Evolutionary conservation across 1,139 yeast genomes (phyloP), one percentile per base, ranked within the genome.

Genomic region (Chernovozyma sophiae-reginae): DNA sequence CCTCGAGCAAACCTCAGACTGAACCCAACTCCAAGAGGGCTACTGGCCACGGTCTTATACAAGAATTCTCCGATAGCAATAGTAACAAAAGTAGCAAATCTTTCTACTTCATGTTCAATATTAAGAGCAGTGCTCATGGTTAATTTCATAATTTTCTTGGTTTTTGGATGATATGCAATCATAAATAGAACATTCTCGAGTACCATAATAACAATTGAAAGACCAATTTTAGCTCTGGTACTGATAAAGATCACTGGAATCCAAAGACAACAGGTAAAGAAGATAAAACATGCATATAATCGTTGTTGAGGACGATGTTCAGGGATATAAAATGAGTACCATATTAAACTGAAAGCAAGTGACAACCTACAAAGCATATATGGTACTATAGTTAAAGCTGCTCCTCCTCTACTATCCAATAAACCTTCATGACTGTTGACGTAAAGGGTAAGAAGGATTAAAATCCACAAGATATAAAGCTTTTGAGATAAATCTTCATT

Each of bases 51-150:
- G n/a, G 76, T 63, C 38, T 72, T 74, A 47, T 73, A 78, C 20
- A 79, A 57, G 45, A 76, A 80, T 46, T 80, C 86, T 20, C 86
- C 86, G 46, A 80, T 65, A 6, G 84, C 84, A 57, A 80, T 79
- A 43, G 80, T 74, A 37, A 68, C 79, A 51, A 80, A 79, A 0
- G 79, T 74, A 2, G 72, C 67, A 48, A 68, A 70, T 39, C 86
- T 56, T 51, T 80, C 86, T 16, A 77, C 82, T 48, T 78, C 85
- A 48, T 80, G 86, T 48, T 79, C 85, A 40, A 81, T 75, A 48
- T 79, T 79, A 41, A 79, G 55, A 0, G 86, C 86, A 0, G 86
- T 78, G 4, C 81, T 72, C 39, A 65, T 68, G 11, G 65, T 67
- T 35, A 74, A 50, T 5, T 60, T 55, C 46, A 78, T 40, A 18